Evolutionary conservation across 2,329 filamentous ascomycete species (phyloP).

Genomic region (Xylariales sp.): DNA sequence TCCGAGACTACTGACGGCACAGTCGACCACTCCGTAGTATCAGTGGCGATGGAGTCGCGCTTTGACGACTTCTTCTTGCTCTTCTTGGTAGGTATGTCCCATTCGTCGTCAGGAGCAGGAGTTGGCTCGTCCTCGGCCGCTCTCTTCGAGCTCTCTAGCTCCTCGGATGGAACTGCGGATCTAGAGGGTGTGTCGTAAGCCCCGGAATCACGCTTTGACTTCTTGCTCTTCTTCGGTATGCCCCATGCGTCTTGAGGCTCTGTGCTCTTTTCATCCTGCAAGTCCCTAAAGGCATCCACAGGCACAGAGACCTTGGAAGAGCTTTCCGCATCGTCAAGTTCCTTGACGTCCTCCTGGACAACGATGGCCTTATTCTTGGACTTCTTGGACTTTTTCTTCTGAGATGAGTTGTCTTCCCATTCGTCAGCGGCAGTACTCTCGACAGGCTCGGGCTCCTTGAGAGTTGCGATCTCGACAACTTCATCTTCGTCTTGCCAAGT

Average conservation of each 20-base stretch:
- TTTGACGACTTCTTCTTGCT: constrained; percentile 30
- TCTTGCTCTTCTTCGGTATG: constrained; percentile 28
- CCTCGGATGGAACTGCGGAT: constrained; percentile 12
- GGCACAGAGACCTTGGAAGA: constrained; percentile 13
- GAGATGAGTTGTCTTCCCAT: constrained; percentile 18
- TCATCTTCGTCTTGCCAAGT: constrained; percentile 20
- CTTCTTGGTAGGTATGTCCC: constrained; percentile 25
- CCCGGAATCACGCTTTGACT: constrained; percentile 27
- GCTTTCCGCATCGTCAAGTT: constrained; percentile 12
- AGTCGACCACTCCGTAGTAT: constrained; percentile 5
- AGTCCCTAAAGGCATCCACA: constrained; percentile 11
- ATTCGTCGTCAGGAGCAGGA: constrained; percentile 28
- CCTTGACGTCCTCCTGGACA: constrained; percentile 17
- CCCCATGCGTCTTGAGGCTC: constrained; percentile 26
- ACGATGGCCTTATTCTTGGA: constrained; percentile 20
- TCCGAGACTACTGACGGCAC: constrained; percentile 4
- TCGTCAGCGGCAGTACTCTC: constrained; percentile 16
- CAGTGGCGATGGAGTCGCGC: constrained; percentile 9
- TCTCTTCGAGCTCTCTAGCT: constrained; percentile 34
- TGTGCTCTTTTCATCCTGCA: constrained; percentile 6
- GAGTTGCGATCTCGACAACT: constrained; percentile 9
- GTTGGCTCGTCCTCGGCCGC: constrained; percentile 30
- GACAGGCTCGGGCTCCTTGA: constrained; percentile 17
- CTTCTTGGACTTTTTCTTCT: constrained; percentile 22
- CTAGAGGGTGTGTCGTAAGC: constrained; percentile 28